Evolutionary conservation across 2,329 filamentous ascomycete genomes (phyloP), one percentile per base, ranked within the genome.

Genomic region (Aspergillus hiratsukae): DNA sequence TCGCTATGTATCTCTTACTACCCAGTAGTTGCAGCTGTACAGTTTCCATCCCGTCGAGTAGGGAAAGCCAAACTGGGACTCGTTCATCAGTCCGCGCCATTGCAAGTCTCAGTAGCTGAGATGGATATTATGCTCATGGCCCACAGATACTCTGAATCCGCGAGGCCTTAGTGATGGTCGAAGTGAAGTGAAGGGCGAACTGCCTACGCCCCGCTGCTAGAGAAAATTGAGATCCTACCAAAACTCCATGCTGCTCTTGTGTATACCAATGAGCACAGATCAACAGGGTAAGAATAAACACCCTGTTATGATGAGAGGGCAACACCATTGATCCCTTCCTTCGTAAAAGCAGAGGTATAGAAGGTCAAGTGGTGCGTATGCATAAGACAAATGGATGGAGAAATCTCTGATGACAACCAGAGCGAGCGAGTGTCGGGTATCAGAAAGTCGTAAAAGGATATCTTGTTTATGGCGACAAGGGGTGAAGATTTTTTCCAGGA

Each of bases 211-310:
- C 57, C 52, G 37, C 52, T 56, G 49, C 49, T 41, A 25, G 46
- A 52, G 48, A 48, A 29, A 31, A 45, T 51, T 54, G 52, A 48
- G 55, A 52, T 31, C 35, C 43, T 50, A 43, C 58, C 52, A 62
- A 37, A 37, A 63, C 58, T 62, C 54, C 59, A 52, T 53, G 53
- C 28, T 58, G 61, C 52, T 55, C 50, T 56, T 48, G 51, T 23
- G 56, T 63, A 61, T 60, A 56, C 63, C 61, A 61, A 51, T 52
- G 58, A 53, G 58, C 54, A 58, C 58, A 61, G 48, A 62, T 64
- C 46, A 51, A 59, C 35, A 57, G 55, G 52, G 27, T 52, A 54
- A 61, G 48, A 23, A 49, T 50, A 25, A 29, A 49, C 57, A 52
- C 55, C 49, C 56, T 29, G 10, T 41, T 51, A 43, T 45, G 51